These are phyloP conservation scores for Cudoniella acicularis DNA, from an alignment of 495 filamentous ascomycete genomes.

Conservation along the genomic window DNA sequence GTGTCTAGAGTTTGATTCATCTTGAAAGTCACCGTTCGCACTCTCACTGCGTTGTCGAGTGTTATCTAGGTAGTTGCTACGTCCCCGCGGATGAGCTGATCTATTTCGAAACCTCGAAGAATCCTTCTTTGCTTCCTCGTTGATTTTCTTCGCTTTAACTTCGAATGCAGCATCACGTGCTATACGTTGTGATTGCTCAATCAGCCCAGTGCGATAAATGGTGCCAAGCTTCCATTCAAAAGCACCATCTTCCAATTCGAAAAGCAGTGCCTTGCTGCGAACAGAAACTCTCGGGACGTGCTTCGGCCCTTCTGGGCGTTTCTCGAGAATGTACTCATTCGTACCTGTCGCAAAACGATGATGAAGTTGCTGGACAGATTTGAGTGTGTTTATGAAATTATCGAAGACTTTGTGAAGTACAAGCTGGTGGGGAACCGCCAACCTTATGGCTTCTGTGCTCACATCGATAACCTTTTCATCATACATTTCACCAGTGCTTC, in stretches of 20 bases:
- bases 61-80: slow-evolving; percentile 29
- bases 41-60: slow-evolving; percentile 50
- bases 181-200: slow-evolving; percentile 84
- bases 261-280: slow-evolving; percentile 73
- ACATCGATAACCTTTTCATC: slow-evolving; percentile 86
- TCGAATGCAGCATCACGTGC: slow-evolving; percentile 87
- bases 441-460: slow-evolving; percentile 75
- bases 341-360: slow-evolving; percentile 82
- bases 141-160: slow-evolving; percentile 80
- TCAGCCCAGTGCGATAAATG: slow-evolving; percentile 83
- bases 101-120: slow-evolving; percentile 41
- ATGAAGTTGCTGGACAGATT: slow-evolving; percentile 83
- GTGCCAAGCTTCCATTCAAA: slow-evolving; percentile 96
- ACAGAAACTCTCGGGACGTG: slow-evolving; percentile 79
- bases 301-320: slow-evolving; percentile 79
- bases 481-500: slow-evolving; percentile 48
- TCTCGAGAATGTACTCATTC: slow-evolving; percentile 82
- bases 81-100: slow-evolving; percentile 44
- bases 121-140: slow-evolving; percentile 58
- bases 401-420: slow-evolving; percentile 88
- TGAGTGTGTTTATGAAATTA: slow-evolving; percentile 83
- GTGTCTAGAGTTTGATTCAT: slow-evolving; percentile 22
- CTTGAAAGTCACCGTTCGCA: slow-evolving; percentile 38
- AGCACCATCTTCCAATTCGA: slow-evolving; percentile 91
- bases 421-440: slow-evolving; percentile 92